Conservation (phyloP, 148 eudicot species). For the Camellia sinensis region DNA sequence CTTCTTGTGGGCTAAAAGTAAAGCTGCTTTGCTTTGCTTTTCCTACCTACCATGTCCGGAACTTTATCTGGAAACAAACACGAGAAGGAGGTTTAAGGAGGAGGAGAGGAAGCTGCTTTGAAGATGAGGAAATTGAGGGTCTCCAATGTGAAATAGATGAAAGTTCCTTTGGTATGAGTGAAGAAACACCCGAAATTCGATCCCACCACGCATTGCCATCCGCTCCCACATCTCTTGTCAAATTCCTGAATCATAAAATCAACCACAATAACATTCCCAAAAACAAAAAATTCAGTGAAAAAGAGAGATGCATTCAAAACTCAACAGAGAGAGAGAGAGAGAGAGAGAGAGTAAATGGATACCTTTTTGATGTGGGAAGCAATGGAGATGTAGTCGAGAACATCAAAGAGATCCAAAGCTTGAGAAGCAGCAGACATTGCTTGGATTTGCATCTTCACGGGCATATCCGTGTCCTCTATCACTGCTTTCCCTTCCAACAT, state of each 20-base stretch:
- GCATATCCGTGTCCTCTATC: conserved; percentile 95
- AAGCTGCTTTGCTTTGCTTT: neutral
- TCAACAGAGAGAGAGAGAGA: too few relatives aligned
- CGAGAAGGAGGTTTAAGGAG: neutral
- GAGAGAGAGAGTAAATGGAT: neutral
- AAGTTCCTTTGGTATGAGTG: conserved; percentile 84
- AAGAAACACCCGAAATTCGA: conserved; percentile 92
- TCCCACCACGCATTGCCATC: conserved; percentile 99
- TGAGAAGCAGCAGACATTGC: conserved; percentile 91
- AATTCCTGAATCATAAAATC: conserved; percentile 51
- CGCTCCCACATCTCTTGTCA: conserved; percentile 76
- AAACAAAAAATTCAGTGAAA: too few relatives aligned
- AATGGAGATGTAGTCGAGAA: conserved; percentile 65
- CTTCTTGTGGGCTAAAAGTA: too few relatives aligned
- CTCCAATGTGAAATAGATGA: conserved; percentile 89
- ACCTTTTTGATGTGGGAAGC: conserved; percentile 97
- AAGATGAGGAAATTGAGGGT: conserved; percentile 92
- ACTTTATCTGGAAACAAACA: neutral
- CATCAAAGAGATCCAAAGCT: conserved; percentile 87
- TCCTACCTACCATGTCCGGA: neutral
- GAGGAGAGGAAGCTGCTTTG: conserved; percentile 65
- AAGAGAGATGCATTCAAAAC: too few relatives aligned
- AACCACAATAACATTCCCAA: too few relatives aligned
- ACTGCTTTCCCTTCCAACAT: conserved; percentile 96
- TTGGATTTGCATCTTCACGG: conserved; percentile 89